Evolutionary conservation across 208 protist genomes (phyloP), one percentile per base, ranked within the genome.

Genomic region (Acanthamoeba rhysodes): DNA sequence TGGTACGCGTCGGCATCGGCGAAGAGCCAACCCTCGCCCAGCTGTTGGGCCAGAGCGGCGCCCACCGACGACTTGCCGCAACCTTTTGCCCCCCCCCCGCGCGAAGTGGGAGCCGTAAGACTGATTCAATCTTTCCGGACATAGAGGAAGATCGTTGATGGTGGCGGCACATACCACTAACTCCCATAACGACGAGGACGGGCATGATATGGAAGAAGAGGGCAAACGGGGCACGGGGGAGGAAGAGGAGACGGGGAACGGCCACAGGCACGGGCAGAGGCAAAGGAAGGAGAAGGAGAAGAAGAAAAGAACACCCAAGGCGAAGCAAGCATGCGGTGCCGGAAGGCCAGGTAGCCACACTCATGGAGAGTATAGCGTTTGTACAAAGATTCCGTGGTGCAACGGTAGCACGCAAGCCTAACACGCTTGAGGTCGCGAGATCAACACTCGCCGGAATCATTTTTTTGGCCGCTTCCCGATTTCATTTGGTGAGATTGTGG

Each of bases 351-450:
- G 37, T 41, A 41, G n/a, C n/a, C n/a, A n/a, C n/a, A n/a, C n/a
- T n/a, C n/a, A n/a, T n/a, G n/a, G n/a, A n/a, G n/a, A n/a, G n/a
- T n/a, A n/a, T n/a, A n/a, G n/a, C n/a, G n/a, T n/a, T n/a, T n/a
- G n/a, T n/a, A n/a, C n/a, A n/a, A n/a, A n/a, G 80, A 88, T 88
- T 88, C 80, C 80, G 80, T 88, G 80, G 80, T 88, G 80, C 80
- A 88, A 88, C 80, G 80, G 80, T 88, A 88, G 80, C 80, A 88
- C 80, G 80, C 80, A 88, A 88, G 80, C 29, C 80, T 88, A 88
- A 88, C 80, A 88, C 80, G 29, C 80, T 88, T 88, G 80, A 88
- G 80, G 80, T 88, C 80, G 80, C 80, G 80, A 88, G 80, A 88
- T 88, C 80, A 29, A 88, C 80, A 88, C 80, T 88, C 80, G 80